phyloP scores from a whole-genome alignment of 805 yeast species.

The Barnettozyma sucrosica region DNA sequence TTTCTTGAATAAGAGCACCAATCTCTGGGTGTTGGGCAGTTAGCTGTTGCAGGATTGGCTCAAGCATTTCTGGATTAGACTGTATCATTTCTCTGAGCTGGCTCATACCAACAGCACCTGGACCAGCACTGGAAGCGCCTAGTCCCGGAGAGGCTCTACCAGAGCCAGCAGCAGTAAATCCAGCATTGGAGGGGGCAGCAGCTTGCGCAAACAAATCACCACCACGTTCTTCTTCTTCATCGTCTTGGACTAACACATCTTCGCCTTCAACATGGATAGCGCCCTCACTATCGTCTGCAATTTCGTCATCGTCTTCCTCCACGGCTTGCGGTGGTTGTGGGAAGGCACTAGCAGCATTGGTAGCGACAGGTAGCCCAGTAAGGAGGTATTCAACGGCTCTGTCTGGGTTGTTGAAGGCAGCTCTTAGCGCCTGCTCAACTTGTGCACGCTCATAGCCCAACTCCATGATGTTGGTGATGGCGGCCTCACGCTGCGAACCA shows the following conservation, averaged over 20 bases:
- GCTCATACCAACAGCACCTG: slow-evolving; percentile 34
- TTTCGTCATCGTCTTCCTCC: slow-evolving; percentile 5
- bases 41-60: slow-evolving; percentile 75
- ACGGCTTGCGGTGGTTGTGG: slow-evolving; percentile 17
- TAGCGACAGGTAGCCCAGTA: slow-evolving; percentile 73
- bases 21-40: slow-evolving; percentile 80
- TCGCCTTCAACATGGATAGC: slow-evolving; percentile 30
- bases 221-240: slow-evolving; percentile 12
- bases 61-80: slow-evolving; percentile 83
- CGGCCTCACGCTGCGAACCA: slow-evolving; percentile 73
- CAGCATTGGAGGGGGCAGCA: slow-evolving; percentile 31
- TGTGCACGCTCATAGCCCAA: slow-evolving; percentile 92
- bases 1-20: slow-evolving; percentile 69
- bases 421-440: slow-evolving; percentile 86
- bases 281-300: slow-evolving; percentile 13
- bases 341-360: slow-evolving; percentile 14
- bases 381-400: slow-evolving; percentile 94
- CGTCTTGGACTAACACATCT: slow-evolving; percentile 28
- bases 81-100: slow-evolving; percentile 73
- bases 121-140: slow-evolving; percentile 19
- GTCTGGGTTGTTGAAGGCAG: slow-evolving; percentile 96
- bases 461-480: slow-evolving; percentile 79
- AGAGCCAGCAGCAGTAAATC: slow-evolving; percentile 16
- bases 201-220: slow-evolving; percentile 37
- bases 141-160: slow-evolving; percentile 14